Base-by-base conservation (phyloP, 2,329 filamentous ascomycete species). In the Aspergillus hiratsukae region DNA sequence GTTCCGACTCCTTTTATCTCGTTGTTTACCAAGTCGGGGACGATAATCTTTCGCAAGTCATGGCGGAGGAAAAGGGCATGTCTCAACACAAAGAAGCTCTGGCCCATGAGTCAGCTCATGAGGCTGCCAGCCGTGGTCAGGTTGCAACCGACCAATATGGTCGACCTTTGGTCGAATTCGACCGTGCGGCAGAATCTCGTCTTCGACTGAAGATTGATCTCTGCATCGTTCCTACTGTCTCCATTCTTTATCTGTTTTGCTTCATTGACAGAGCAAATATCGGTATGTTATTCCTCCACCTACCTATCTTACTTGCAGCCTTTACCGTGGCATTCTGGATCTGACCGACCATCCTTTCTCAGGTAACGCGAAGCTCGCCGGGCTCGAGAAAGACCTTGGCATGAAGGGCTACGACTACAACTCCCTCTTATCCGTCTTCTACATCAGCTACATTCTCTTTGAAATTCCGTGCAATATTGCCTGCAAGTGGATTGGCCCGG, bases 181-280 rank as follows among this genome's bases (percentile, higher is more conserved):
- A 87, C 61, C 73, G 76, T 3, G 76, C 72, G 28, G 83, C 81
- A 2, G 87, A 88, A 66, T 69, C 78, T 7, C 80, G 76, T 52
- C 75, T 89, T 25, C 77, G 85, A 7, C 72, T 74, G 64, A 89
- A 89, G 69, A 84, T 89, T 49, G 87, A 90, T 63, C 62, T 87
- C 5, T 81, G 77, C 63, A 81, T 88, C 48, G 76, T 89, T 0
- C 87, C 87, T 0, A 87, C 84, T 0, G 85, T 89, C 0, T 75
- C 86, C 0, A 56, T 89, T 0, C 74, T 90, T 3, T 90, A 89
- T 64, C 78, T 89, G 0, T 89, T 89, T 65, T 89, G 86, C 72
- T 89, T 89, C 71, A 88, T 89, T 60, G 87, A 89, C 64, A 80
- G 87, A n/a, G 85, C 87, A 25, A 90, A 89, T 59, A 87, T 90